A percentile compares a stretch with the other conserved stretches of the same genome.
phyloP scores from a whole-genome alignment of 306 rosid genomes.

The Trifolium dubium region DNA sequence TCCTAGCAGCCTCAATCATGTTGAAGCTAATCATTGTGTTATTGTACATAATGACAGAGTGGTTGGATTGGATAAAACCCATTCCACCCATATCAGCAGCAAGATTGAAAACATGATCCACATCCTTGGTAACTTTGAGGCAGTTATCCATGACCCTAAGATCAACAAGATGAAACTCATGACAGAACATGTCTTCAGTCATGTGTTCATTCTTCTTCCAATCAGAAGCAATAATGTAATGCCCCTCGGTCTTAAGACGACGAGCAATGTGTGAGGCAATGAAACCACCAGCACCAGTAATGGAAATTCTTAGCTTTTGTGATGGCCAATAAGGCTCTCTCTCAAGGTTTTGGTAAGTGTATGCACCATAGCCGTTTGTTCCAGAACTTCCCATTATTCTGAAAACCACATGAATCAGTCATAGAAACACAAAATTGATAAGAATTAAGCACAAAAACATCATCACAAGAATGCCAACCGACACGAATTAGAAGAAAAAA shows the following conservation, averaged over 20 bases:
- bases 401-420: conserved; percentile 41
- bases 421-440: background rate
- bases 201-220: conserved; percentile 99
- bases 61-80: conserved; percentile 99
- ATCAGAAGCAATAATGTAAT: conserved; percentile 93
- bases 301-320: conserved; percentile 81
- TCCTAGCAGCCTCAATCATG: conserved; percentile 93
- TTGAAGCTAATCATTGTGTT: conserved; percentile 99
- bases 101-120: conserved; percentile 92
- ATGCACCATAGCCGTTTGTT: conserved; percentile 64
- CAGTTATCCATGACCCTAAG: conserved; percentile 99
- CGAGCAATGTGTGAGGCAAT: conserved; percentile 98
- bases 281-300: conserved; percentile 97
- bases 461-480: conserved; percentile 9
- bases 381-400: conserved; percentile 92
- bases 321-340: conserved; percentile 95
- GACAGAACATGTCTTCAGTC: conserved; percentile 95
- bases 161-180: conserved; percentile 94
- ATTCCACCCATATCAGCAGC: conserved; percentile 99
- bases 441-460: background rate
- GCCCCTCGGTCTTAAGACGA: conserved; percentile 92
- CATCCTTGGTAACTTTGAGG: conserved; percentile 77
- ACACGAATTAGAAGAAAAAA: conserved; percentile 33
- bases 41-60: conserved; percentile 95
- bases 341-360: conserved; percentile 80